A percentile compares a stretch with the other conserved stretches of the same genome.
These are phyloP conservation scores for Pseudopyricularia javanii DNA, from an alignment of 2,329 filamentous ascomycete genomes.

Conservation along the genomic window DNA sequence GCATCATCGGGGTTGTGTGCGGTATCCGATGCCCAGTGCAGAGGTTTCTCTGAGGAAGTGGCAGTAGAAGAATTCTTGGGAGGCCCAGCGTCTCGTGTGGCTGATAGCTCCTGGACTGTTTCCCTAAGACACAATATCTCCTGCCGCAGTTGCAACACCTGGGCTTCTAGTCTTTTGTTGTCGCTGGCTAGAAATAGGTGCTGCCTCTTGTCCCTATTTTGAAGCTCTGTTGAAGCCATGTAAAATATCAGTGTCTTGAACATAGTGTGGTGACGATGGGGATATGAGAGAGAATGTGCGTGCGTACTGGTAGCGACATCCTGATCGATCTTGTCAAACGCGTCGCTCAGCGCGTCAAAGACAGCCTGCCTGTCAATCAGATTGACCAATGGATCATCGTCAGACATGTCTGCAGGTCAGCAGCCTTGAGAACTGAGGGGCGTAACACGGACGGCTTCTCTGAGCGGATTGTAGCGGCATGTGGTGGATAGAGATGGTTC, in stretches of 20 bases:
- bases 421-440: neutral
- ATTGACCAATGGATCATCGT: neutral
- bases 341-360: slow-evolving; percentile 23
- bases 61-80: too few relatives aligned
- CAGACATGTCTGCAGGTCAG: neutral
- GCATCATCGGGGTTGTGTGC: neutral
- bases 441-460: neutral
- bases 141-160: slow-evolving; percentile 22
- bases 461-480: neutral
- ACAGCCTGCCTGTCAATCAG: slow-evolving; percentile 19
- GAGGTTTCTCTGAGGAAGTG: neutral
- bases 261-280: neutral
- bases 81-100: neutral
- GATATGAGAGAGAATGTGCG: neutral
- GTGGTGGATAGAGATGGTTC: neutral
- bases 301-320: slow-evolving; percentile 12
- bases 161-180: slow-evolving; percentile 19
- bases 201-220: slow-evolving; percentile 8
- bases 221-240: slow-evolving; percentile 8
- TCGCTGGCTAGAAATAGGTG: slow-evolving; percentile 17
- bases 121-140: slow-evolving; percentile 28
- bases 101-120: slow-evolving; percentile 14
- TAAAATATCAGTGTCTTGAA: neutral
- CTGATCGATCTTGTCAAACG: slow-evolving; percentile 26
- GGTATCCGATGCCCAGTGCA: neutral